Conservation (phyloP, 371 early-diverging fungal genomes). For the Mortierella sp. region DNA sequence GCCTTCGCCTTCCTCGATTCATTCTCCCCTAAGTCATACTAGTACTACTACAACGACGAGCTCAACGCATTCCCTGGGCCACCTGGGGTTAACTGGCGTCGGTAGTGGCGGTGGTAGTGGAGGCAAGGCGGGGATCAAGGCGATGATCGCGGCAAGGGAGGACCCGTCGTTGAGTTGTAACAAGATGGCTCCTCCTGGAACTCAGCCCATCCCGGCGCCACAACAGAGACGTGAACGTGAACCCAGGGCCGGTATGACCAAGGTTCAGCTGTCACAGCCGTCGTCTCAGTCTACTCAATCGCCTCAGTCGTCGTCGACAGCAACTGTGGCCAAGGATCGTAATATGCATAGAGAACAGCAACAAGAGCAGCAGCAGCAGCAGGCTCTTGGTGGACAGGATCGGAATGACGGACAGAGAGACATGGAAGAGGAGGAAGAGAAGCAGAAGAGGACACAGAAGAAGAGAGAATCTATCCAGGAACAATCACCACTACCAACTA, state of each 20-base stretch:
- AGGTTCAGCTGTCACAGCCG: conserved; percentile 24
- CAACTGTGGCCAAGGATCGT: background rate
- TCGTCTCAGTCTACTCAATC: conserved; percentile 1
- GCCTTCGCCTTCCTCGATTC: conserved; percentile 4
- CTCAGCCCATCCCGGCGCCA: conserved; percentile 36
- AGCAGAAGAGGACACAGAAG: background rate
- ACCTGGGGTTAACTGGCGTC: background rate
- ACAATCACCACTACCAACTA: background rate
- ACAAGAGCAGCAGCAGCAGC: background rate
- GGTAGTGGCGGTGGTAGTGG: background rate
- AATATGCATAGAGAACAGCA: background rate
- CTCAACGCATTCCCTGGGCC: conserved; percentile 5
- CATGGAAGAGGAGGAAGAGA: background rate
- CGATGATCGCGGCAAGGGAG: conserved; percentile 55
- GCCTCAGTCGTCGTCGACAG: background rate
- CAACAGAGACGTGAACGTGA: conserved; percentile 34
- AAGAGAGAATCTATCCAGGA: conserved; percentile 10
- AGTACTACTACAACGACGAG: background rate
- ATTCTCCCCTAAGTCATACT: background rate
- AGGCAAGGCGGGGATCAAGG: conserved; percentile 33
- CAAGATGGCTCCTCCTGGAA: conserved; percentile 35
- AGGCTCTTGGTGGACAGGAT: background rate
- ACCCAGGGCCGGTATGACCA: conserved; percentile 36
- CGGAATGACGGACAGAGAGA: background rate
- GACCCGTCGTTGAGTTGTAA: conserved; percentile 53